A percentile compares a stretch with the other conserved stretches of the same genome.
Evolutionary conservation across 202 grass and related monocot species (phyloP).

Genomic region (Setaria italica): DNA sequence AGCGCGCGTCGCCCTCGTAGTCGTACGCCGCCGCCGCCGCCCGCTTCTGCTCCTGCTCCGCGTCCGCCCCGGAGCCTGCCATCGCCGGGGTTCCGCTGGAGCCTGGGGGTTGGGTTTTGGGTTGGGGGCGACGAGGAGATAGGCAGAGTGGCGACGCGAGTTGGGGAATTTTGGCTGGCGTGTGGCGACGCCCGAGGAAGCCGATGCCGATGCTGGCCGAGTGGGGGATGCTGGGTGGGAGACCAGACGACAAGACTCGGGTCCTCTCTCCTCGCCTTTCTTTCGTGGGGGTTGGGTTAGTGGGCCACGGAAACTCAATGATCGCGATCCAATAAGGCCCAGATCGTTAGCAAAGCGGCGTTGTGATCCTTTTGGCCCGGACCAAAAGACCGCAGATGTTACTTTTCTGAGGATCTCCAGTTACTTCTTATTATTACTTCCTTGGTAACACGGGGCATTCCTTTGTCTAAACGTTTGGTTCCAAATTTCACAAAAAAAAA

Average conservation of each 20-base stretch:
- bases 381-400: too few species aligned
- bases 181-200: background rate
- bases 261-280: background rate
- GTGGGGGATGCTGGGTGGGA: background rate
- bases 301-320: background rate
- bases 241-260: constrained; percentile 3
- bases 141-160: background rate
- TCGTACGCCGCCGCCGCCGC: constrained; percentile 85
- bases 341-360: background rate
- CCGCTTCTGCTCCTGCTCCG: constrained; percentile 63
- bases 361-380: too few species aligned
- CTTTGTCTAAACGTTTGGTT: too few species aligned
- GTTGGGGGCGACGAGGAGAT: background rate
- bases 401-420: too few species aligned
- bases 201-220: background rate
- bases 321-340: background rate
- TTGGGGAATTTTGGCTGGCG: background rate
- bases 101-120: background rate
- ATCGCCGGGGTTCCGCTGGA: background rate
- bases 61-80: constrained; percentile 18
- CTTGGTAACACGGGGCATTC: too few species aligned
- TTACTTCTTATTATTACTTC: too few species aligned
- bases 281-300: background rate
- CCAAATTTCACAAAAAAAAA: too few species aligned
- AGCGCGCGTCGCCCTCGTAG: constrained; percentile 88